Conservation (phyloP, 2,329 filamentous ascomycete genomes). For the Diaporthe amygdali region DNA sequence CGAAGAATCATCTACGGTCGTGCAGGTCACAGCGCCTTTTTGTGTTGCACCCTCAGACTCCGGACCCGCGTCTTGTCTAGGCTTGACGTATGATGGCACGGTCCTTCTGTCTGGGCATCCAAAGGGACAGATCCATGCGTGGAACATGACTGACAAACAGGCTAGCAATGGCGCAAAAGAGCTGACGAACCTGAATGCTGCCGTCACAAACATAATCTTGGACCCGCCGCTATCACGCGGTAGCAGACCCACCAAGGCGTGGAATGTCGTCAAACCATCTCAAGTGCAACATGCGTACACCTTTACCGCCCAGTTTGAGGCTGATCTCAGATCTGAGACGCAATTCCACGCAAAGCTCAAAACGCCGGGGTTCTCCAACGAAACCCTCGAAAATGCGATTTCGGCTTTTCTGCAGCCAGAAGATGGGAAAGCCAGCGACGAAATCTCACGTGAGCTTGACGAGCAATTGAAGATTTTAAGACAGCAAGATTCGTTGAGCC, state of each 20-base stretch:
- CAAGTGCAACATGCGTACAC: constrained; percentile 69
- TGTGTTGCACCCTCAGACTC: constrained; percentile 66
- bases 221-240: constrained; percentile 61
- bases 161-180: constrained; percentile 67
- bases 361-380: constrained; percentile 51
- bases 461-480: constrained; percentile 46
- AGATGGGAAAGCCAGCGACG: constrained; percentile 36
- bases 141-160: constrained; percentile 71
- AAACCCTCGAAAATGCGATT: constrained; percentile 56
- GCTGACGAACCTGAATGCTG: constrained; percentile 75
- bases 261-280: constrained; percentile 80
- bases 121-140: constrained; percentile 78
- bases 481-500: constrained; percentile 41
- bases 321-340: constrained; percentile 44
- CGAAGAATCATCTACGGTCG: constrained; percentile 60
- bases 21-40: constrained; percentile 59
- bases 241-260: constrained; percentile 50
- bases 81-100: constrained; percentile 82
- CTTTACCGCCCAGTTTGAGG: constrained; percentile 67
- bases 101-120: constrained; percentile 80
- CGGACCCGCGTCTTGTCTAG: constrained; percentile 71
- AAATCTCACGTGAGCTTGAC: constrained; percentile 42
- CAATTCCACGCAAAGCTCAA: constrained; percentile 52
- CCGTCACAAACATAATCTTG: constrained; percentile 83
- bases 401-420: constrained; percentile 47